Conservation (phyloP, 106 monocot genomes). For the Hemerocallis citrina region DNA sequence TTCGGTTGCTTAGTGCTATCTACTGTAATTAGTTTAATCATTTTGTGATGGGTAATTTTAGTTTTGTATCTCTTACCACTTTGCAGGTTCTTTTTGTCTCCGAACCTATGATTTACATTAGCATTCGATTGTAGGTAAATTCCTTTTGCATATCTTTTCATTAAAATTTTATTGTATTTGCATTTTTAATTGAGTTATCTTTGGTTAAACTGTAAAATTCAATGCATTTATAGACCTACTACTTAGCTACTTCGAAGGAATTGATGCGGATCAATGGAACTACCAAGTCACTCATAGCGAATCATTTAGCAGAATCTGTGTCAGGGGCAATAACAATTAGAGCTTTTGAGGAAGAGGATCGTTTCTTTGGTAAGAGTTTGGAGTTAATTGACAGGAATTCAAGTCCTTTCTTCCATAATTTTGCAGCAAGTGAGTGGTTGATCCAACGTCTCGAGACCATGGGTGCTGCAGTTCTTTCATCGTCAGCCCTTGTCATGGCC, state of each 20-base stretch:
- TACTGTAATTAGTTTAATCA: no score
- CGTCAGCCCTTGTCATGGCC: constrained; percentile 85
- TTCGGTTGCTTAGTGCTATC: no score
- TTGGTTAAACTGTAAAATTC: neutral
- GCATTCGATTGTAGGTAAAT: constrained; percentile 64
- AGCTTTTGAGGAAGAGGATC: constrained; percentile 82
- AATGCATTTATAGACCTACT: constrained; percentile 57
- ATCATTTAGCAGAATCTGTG: constrained; percentile 85
- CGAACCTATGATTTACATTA: constrained; percentile 51
- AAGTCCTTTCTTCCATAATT: constrained; percentile 89
- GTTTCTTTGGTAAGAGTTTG: constrained; percentile 74
- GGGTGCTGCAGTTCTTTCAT: constrained; percentile 73
- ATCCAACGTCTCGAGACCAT: constrained; percentile 82
- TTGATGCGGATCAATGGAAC: constrained; percentile 98
- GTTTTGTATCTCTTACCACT: constrained; percentile 60
- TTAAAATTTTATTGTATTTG: neutral
- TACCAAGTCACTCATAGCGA: constrained; percentile 80
- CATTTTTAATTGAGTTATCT: constrained; percentile 1
- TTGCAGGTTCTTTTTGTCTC: constrained; percentile 81
- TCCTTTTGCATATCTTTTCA: neutral
- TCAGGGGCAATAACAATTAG: constrained; percentile 76
- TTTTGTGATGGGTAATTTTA: no score
- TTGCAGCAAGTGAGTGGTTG: constrained; percentile 85
- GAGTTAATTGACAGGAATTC: constrained; percentile 79
- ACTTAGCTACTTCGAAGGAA: constrained; percentile 79